Evolutionary conservation across 257 asterid species (phyloP).

Genomic region (Nyctanthes arbortristis): DNA sequence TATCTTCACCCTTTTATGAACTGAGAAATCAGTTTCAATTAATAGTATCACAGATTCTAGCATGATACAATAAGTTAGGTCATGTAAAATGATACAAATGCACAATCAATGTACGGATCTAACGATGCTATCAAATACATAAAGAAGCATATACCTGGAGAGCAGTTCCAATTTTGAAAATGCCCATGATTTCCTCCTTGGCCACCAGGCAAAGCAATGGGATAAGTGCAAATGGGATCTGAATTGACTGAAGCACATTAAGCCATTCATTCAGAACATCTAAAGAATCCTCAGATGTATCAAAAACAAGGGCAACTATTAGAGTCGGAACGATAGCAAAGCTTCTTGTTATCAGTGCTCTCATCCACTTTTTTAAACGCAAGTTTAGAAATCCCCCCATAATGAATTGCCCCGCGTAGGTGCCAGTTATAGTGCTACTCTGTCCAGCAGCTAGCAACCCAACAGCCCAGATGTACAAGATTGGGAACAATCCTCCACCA

Average conservation of each 20-base stretch:
- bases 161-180: constrained; percentile 60
- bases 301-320: constrained; percentile 68
- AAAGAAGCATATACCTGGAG: constrained; percentile 50
- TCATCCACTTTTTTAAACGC: constrained; percentile 71
- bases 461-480: constrained; percentile 76
- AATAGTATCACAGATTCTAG: not conserved
- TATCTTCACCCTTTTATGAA: not conserved
- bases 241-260: constrained; percentile 75
- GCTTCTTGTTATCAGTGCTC: constrained; percentile 75
- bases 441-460: constrained; percentile 83
- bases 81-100: not conserved
- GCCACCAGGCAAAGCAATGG: constrained; percentile 78
- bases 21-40: not conserved
- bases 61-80: not conserved
- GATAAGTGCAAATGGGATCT: constrained; percentile 79
- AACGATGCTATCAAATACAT: not conserved
- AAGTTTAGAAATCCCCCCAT: constrained; percentile 79
- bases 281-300: constrained; percentile 58
- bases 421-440: constrained; percentile 83
- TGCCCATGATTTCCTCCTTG: constrained; percentile 82
- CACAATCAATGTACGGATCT: not conserved
- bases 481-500: constrained; percentile 75
- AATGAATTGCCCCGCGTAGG: constrained; percentile 79
- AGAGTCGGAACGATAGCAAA: constrained; percentile 76
- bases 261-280: constrained; percentile 84